Conservation (phyloP, 305 asterid species). For the Rubia peregrina region DNA sequence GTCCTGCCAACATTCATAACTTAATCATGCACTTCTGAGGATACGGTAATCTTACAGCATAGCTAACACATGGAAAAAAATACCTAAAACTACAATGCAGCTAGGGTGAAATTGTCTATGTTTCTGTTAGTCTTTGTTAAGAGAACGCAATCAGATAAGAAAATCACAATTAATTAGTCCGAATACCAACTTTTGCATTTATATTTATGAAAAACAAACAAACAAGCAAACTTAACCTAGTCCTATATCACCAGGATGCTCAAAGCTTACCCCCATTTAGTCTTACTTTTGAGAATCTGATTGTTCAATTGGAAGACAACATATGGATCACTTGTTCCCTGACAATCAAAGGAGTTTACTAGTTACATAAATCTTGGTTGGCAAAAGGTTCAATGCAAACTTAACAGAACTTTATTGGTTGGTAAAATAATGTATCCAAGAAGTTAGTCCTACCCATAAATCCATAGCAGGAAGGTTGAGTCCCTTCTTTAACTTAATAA, state of each 20-base stretch:
- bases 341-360: slow-evolving; percentile 22
- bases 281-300: slow-evolving; percentile 77
- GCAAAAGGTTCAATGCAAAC: neutral
- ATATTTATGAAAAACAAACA: neutral
- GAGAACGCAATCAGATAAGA: neutral
- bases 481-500: slow-evolving; percentile 79
- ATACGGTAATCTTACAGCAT: neutral
- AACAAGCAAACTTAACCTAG: neutral
- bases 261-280: slow-evolving; percentile 91
- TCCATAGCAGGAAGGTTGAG: slow-evolving; percentile 86
- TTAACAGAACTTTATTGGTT: neutral
- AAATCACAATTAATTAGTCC: neutral
- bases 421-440: slow-evolving; percentile 3
- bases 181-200: neutral
- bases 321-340: slow-evolving; percentile 99
- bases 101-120: neutral
- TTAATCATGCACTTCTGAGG: slow-evolving; percentile 2
- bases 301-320: slow-evolving; percentile 71
- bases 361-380: slow-evolving; percentile 4
- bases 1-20: slow-evolving; percentile 53
- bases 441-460: slow-evolving; percentile 74
- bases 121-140: neutral
- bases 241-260: neutral
- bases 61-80: neutral
- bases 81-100: neutral